A percentile compares a stretch with the other conserved stretches of the same genome.
phyloP scores from a whole-genome alignment of 495 filamentous ascomycete species.

The Lentithecium fluviatile region DNA sequence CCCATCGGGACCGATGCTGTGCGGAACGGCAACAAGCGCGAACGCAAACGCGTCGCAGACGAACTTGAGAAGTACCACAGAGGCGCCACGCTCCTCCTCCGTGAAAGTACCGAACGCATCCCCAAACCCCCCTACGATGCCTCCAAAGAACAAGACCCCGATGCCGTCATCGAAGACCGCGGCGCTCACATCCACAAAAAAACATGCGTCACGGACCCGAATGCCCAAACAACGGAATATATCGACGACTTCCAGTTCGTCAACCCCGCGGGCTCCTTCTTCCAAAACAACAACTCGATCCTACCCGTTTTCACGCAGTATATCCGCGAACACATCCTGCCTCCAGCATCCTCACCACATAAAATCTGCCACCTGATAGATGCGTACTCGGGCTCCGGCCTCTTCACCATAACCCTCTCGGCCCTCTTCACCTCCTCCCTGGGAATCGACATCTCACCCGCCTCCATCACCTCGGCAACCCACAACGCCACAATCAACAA shows the following conservation, averaged over 20 bases:
- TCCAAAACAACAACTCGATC: conserved; percentile 99
- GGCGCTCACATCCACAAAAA: conserved; percentile 68
- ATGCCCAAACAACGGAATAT: conserved; percentile 78
- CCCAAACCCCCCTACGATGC: conserved; percentile 48
- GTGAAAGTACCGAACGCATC: conserved; percentile 76
- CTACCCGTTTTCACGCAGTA: conserved; percentile 86
- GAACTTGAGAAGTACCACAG: conserved; percentile 70
- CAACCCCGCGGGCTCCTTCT: conserved; percentile 90
- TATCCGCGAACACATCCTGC: conserved; percentile 77
- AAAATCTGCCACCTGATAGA: conserved; percentile 83
- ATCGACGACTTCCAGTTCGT: conserved; percentile 80
- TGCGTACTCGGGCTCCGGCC: conserved; percentile 93
- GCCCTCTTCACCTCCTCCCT: conserved; percentile 68
- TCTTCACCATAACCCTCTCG: conserved; percentile 94
- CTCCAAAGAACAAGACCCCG: conserved; percentile 10
- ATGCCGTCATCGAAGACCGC: conserved; percentile 40
- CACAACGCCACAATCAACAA: conserved; percentile 75
- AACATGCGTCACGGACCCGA: conserved; percentile 80
- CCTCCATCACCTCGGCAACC: conserved; percentile 72
- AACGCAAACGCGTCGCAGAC: conserved; percentile 66
- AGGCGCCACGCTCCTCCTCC: conserved; percentile 84
- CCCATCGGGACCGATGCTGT: conserved; percentile 89
- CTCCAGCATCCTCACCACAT: conserved; percentile 35
- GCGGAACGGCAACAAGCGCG: conserved; percentile 67
- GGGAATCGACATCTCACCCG: conserved; percentile 68